Evolutionary conservation across 495 filamentous ascomycete genomes (phyloP), one percentile per base, ranked within the genome.

Genomic region (Thermochaetoides thermophila): DNA sequence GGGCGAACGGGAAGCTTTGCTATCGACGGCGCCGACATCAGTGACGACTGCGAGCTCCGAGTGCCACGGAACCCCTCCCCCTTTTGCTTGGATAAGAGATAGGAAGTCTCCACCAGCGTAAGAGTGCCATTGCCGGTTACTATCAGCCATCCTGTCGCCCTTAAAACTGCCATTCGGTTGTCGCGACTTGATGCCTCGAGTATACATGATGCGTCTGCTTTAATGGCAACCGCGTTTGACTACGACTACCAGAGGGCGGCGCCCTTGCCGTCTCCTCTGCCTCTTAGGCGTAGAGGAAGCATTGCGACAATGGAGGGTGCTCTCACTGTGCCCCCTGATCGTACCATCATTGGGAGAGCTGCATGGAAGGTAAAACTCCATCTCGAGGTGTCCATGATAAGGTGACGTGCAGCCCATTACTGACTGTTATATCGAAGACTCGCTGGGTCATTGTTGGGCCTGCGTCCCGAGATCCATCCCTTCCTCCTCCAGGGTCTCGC

Each of bases 361-460:
- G 33, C 64, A 10, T 74, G 69, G 68, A 74, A 74, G 69, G 69
- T 73, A 38, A n/a, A n/a, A n/a, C n/a, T n/a, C n/a, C 30, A 49
- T 32, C 7, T 20, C 25, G 24, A 15, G n/a, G 8, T 3, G 12
- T 3, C 9, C 15, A 11, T 13, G 8, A 25, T 11, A 26, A 27
- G 10, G 12, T 10, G 37, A 26, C 16, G 9, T 4, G 0, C 7
- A 2, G 13, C 27, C 30, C 14, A n/a, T 23, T 16, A 22, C 38
- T 49, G 29, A 40, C 36, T 2, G 11, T 18, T 17, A 18, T 12
- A 21, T 31, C 21, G 21, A 6, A 68, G 64, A 47, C 61, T 38
- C 64, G 64, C 48, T 64, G 57, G 45, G 49, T 68, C 10, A 53
- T 64, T 37, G 43, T 68, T 25, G 61, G 64, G 25, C 39, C 46